phyloP scores from a whole-genome alignment of 129 eudicot species.

The Lonicera japonica region DNA sequence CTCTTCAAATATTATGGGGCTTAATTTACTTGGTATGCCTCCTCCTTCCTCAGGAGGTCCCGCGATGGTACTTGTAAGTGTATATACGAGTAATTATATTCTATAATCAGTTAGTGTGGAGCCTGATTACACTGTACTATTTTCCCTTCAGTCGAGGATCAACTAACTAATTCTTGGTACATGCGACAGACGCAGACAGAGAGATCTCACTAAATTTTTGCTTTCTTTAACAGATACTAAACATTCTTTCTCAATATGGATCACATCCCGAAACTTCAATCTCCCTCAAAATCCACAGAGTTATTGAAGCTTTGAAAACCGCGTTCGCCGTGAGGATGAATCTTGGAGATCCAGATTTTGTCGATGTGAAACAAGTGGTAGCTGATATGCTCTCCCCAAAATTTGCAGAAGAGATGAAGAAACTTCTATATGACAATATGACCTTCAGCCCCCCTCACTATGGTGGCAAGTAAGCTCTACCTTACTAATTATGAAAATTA shows the following conservation, averaged over 20 bases:
- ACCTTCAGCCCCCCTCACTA: constrained; percentile 36
- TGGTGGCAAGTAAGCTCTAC: constrained; percentile 29
- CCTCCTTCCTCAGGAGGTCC: constrained; percentile 61
- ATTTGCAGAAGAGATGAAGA: constrained; percentile 36
- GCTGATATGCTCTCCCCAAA: constrained; percentile 38
- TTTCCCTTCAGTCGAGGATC: no score
- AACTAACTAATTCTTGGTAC: no score
- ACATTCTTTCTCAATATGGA: constrained; percentile 36
- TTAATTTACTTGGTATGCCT: constrained; percentile 38
- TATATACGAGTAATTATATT: no score
- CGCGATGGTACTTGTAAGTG: constrained; percentile 42
- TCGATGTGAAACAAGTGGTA: constrained; percentile 18
- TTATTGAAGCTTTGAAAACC: constrained; percentile 42
- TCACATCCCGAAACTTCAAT: constrained; percentile 11
- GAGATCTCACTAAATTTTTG: no score
- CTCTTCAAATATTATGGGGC: constrained; percentile 25
- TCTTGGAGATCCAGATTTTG: constrained; percentile 58
- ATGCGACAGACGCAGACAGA: no score
- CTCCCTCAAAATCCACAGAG: constrained; percentile 34
- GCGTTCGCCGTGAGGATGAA: constrained; percentile 38
- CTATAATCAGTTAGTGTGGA: no score
- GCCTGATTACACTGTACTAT: no score
- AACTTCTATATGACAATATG: constrained; percentile 32
- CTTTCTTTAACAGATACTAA: constrained; percentile 34
- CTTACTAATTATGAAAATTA: no score